A percentile compares a stretch with the other conserved stretches of the same genome.
Conservation (phyloP, 257 asterid species). For the Thymus mandschuricus region DNA sequence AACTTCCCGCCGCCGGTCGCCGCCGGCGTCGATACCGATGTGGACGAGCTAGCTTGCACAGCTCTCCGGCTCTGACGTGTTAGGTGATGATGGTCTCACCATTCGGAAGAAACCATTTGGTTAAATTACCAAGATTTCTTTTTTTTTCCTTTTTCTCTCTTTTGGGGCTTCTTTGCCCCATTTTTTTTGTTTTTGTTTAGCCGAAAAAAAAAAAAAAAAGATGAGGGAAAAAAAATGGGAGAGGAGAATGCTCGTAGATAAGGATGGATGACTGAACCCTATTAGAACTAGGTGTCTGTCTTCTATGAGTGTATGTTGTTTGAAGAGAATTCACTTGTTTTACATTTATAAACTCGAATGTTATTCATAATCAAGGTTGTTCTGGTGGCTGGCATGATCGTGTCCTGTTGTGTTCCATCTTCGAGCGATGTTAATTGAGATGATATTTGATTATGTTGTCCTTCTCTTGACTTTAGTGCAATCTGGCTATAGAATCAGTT, state of each 20-base stretch:
- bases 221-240: background rate
- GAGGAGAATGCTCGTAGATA: slow-evolving; percentile 35
- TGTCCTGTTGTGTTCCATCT: slow-evolving; percentile 2
- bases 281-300: slow-evolving; percentile 30
- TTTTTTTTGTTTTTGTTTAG: slow-evolving; percentile 24
- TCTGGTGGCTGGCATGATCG: slow-evolving; percentile 21
- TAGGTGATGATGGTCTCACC: slow-evolving; percentile 13
- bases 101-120: slow-evolving; percentile 30
- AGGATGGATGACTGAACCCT: slow-evolving; percentile 27
- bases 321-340: slow-evolving; percentile 35
- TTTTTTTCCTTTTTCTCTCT: slow-evolving; percentile 1
- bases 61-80: slow-evolving; percentile 41
- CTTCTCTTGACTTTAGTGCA: background rate
- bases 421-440: background rate
- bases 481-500: no score
- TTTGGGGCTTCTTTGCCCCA: slow-evolving; percentile 10
- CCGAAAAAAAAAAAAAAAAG: slow-evolving; percentile 12
- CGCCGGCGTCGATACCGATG: slow-evolving; percentile 35
- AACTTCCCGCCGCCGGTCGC: slow-evolving; percentile 39
- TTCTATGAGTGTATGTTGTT: slow-evolving; percentile 40
- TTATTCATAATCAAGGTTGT: slow-evolving; percentile 29
- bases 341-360: slow-evolving; percentile 33
- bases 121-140: slow-evolving; percentile 22
- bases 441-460: background rate
- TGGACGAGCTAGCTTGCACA: slow-evolving; percentile 41